Percentiles rank a stretch among this genome's conserved stretches.
phyloP scores from a whole-genome alignment of 129 eudicot genomes.

The Logfia minima region DNA sequence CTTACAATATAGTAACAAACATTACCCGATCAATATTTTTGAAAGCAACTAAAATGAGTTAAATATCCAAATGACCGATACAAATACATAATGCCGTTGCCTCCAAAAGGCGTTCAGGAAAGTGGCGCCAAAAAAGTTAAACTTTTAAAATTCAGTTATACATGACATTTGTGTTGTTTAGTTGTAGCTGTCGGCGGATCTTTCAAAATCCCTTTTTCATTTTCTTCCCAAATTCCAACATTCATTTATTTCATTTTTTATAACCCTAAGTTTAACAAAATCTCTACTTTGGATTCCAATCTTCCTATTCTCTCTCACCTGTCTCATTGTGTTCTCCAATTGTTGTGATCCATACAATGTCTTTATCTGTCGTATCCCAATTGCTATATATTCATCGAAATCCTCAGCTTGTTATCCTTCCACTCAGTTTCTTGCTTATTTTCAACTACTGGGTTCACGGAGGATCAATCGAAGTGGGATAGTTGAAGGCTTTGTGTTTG shows the following conservation, averaged over 20 bases:
- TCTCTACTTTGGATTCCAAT: slow-evolving; percentile 30
- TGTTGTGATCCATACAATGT: slow-evolving; percentile 39
- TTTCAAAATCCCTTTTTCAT: slow-evolving; percentile 29
- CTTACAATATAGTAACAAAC: too few relatives aligned
- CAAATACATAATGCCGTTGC: neutral
- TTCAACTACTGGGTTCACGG: neutral
- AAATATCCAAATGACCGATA: too few relatives aligned
- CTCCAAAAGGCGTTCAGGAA: neutral
- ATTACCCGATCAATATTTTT: too few relatives aligned
- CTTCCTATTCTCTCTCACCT: slow-evolving; percentile 29
- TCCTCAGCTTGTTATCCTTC: slow-evolving; percentile 10
- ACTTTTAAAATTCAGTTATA: slow-evolving; percentile 9
- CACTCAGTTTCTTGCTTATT: slow-evolving; percentile 17
- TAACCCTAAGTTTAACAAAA: slow-evolving; percentile 16
- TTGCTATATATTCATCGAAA: slow-evolving; percentile 27
- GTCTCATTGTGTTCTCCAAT: slow-evolving; percentile 45
- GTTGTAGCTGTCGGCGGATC: slow-evolving; percentile 35
- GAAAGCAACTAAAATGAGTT: too few relatives aligned
- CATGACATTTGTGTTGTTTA: slow-evolving; percentile 9
- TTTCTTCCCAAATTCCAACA: slow-evolving; percentile 24
- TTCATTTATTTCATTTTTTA: neutral
- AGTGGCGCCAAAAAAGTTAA: slow-evolving; percentile 22
- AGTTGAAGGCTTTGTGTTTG: neutral
- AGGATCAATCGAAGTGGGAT: slow-evolving; percentile 1
- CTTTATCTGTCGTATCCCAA: slow-evolving; percentile 19